A percentile compares a stretch with the other conserved stretches of the same genome.
Evolutionary conservation across 192 early-diverging fungal genomes (phyloP).

Genomic region (Phlyctochytrium bullatum): DNA sequence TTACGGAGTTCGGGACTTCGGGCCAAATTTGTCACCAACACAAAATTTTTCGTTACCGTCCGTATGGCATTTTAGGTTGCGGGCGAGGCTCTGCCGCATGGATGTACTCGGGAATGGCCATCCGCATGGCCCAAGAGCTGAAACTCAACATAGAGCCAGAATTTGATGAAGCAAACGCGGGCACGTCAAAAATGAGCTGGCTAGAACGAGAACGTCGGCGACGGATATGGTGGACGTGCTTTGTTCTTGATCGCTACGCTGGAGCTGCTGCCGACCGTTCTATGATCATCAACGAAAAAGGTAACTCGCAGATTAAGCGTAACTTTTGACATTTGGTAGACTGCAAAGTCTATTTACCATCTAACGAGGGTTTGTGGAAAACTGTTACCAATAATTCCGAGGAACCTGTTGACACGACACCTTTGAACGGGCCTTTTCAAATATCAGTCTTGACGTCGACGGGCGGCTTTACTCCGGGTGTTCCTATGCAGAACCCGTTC

Average conservation of each 20-base stretch:
- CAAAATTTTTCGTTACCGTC: background rate
- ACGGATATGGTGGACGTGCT: constrained; percentile 48
- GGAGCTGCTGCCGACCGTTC: constrained; percentile 34
- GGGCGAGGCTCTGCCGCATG: constrained; percentile 40
- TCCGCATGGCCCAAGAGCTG: constrained; percentile 44
- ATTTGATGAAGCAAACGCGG: constrained; percentile 23
- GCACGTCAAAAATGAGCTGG: constrained; percentile 25
- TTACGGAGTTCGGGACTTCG: too few species aligned
- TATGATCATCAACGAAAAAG: constrained; percentile 41
- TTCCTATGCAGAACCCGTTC: constrained; percentile 16
- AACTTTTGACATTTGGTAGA: too few species aligned
- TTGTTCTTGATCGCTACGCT: constrained; percentile 40
- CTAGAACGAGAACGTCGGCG: constrained; percentile 40
- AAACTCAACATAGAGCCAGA: constrained; percentile 38
- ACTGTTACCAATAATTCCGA: constrained; percentile 3
- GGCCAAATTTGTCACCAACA: too few species aligned
- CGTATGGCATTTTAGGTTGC: background rate
- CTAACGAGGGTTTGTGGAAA: constrained; percentile 19
- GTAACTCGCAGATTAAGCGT: constrained; percentile 1
- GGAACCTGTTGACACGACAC: constrained; percentile 7
- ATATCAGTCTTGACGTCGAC: constrained; percentile 33
- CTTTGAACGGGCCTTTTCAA: constrained; percentile 24
- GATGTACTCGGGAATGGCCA: constrained; percentile 53
- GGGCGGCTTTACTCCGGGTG: constrained; percentile 32
- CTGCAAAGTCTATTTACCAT: constrained; percentile 46